phyloP scores from a whole-genome alignment of 352 stramenopile species.

The Phytophthora citrophthora region DNA sequence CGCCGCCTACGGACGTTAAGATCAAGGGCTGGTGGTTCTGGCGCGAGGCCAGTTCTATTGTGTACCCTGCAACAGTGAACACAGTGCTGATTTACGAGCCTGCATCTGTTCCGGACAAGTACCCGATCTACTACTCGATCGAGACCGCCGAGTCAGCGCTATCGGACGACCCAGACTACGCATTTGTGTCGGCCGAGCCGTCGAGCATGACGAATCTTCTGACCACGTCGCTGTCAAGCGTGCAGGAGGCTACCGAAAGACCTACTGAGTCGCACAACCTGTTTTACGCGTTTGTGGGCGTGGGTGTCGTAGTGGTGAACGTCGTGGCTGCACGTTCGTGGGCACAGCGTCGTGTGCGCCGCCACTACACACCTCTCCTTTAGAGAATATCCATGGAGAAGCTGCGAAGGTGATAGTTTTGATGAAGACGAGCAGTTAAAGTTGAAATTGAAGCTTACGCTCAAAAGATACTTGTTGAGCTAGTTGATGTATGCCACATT shows the following conservation, averaged over 20 bases:
- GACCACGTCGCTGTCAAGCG: conserved; percentile 38
- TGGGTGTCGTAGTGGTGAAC: conserved; percentile 44
- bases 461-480: background rate
- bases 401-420: conserved; percentile 5
- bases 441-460: conserved; percentile 1
- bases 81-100: conserved; percentile 44
- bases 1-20: conserved; percentile 44
- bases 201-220: conserved; percentile 22
- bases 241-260: conserved; percentile 24
- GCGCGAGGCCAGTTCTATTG: conserved; percentile 46
- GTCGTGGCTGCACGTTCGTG: conserved; percentile 52
- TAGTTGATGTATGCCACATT: background rate
- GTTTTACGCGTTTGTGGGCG: conserved; percentile 47
- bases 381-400: conserved; percentile 23
- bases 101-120: conserved; percentile 30
- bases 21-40: conserved; percentile 68
- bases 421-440: background rate
- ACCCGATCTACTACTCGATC: conserved; percentile 40
- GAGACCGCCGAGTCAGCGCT: conserved; percentile 34
- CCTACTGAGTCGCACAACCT: conserved; percentile 27
- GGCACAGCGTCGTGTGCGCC: conserved; percentile 51
- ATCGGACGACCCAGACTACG: conserved; percentile 42
- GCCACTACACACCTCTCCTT: conserved; percentile 60
- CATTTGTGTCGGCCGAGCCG: conserved; percentile 26
- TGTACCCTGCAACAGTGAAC: conserved; percentile 48